Base-by-base conservation (phyloP, 495 filamentous ascomycete genomes). In the Talaromyces trachyspermus region DNA sequence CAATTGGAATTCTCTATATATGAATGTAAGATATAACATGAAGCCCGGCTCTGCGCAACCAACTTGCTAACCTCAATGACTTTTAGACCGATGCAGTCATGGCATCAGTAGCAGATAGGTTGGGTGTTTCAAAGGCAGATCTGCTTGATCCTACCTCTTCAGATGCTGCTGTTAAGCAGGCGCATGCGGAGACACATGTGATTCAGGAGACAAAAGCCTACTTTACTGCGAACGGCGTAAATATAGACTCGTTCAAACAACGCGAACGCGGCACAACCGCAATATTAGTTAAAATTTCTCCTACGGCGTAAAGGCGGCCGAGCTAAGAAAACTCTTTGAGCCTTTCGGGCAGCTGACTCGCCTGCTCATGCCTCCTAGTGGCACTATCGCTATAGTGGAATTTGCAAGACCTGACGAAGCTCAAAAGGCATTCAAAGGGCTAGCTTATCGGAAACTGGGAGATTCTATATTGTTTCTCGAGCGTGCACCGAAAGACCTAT, bases 1-100 rank as follows among this genome's bases (percentile, higher is more conserved):
- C 65, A 95, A 86, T 60, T 98, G 92, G 94, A 98, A 97, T 69
- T 89, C 89, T 12, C 71, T 98, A 36, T 97, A 92, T 63, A 92
- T 98, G 89, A 96, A 84, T 64, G 88, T 94, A 68, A 69, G 74
- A 68, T 46, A 20, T 44, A 14, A 3, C 35, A 11, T n/a, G n/a
- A n/a, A n/a, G n/a, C n/a, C n/a, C n/a, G n/a, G n/a, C n/a, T n/a
- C n/a, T n/a, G 5, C 9, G 12, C 12, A 2, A 33, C n/a, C 6
- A 6, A 33, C 42, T 37, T 46, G 25, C 25, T 12, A 24, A 11
- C 36, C 33, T 47, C 43, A 39, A 66, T 70, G 54, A 70, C 42
- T 26, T 36, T n/a, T 33, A 84, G 80, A 61, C 76, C 37, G 90
- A 99, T 73, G 88, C 92, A 33, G 90, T 97, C 30, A 89, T 96